phyloP scores from a whole-genome alignment of 495 filamentous ascomycete species.

The Trichocladium uniseriatum region DNA sequence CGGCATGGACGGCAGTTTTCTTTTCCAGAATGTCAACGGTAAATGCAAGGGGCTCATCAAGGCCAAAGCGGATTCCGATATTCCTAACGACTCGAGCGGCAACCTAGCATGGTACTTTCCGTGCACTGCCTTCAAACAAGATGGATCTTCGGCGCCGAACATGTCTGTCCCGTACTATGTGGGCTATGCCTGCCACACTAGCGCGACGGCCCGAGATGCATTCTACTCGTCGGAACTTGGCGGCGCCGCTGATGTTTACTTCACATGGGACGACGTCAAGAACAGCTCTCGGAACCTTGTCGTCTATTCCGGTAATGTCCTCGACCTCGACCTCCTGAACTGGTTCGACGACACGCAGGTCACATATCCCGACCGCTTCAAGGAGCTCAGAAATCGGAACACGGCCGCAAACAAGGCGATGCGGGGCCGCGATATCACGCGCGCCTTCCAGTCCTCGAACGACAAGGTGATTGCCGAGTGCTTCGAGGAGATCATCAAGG shows the following conservation, averaged over 20 bases:
- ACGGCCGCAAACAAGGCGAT: constrained; percentile 54
- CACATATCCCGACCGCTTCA: constrained; percentile 66
- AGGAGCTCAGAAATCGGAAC: constrained; percentile 53
- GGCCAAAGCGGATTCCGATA: constrained; percentile 54
- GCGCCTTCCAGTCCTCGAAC: constrained; percentile 62
- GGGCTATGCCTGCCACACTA: constrained; percentile 90
- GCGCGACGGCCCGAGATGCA: constrained; percentile 48
- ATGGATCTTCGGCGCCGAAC: constrained; percentile 75
- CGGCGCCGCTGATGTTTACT: constrained; percentile 61
- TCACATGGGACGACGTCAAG: constrained; percentile 88
- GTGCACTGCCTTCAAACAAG: constrained; percentile 83
- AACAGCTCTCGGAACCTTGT: constrained; percentile 83
- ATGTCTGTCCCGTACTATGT: constrained; percentile 61
- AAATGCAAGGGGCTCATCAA: constrained; percentile 91
- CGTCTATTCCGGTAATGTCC: constrained; percentile 86
- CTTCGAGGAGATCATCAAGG: constrained; percentile 84
- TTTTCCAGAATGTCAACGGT: constrained; percentile 98
- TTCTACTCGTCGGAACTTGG: constrained; percentile 71
- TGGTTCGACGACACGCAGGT: constrained; percentile 90
- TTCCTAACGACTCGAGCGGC: constrained; percentile 63
- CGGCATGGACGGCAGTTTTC: constrained; percentile 86
- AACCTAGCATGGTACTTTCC: constrained; percentile 97
- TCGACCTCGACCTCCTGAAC: constrained; percentile 81
- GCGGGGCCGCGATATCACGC: constrained; percentile 84
- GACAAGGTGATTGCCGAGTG: constrained; percentile 81